Evolutionary conservation across 1,284 basidiomycete genomes (phyloP).

Genomic region (Ustilago hordei): DNA sequence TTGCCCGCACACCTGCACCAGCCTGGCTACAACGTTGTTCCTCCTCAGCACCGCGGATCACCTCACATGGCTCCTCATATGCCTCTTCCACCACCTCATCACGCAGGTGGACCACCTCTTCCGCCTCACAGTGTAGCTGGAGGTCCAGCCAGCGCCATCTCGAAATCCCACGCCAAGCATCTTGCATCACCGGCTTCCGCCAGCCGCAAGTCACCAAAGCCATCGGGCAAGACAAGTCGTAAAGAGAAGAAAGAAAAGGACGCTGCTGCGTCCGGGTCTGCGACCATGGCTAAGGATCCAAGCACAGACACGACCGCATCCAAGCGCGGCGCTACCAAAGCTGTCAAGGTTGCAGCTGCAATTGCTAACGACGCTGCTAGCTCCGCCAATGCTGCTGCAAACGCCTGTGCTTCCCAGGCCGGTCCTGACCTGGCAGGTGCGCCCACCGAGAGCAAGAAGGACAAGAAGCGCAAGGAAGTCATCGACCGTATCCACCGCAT

Average conservation of each 20-base stretch:
- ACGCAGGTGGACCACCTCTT: constrained; percentile 19
- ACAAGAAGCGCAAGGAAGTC: constrained; percentile 66
- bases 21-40: constrained; percentile 26
- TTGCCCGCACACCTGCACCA: constrained; percentile 48
- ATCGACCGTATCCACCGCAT: constrained; percentile 66
- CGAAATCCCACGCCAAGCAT: constrained; percentile 41
- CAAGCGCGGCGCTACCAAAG: constrained; percentile 39
- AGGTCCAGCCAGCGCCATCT: constrained; percentile 32
- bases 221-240: constrained; percentile 35
- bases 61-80: constrained; percentile 46
- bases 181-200: constrained; percentile 39
- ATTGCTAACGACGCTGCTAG: constrained; percentile 11
- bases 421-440: constrained; percentile 13
- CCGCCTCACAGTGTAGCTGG: constrained; percentile 32
- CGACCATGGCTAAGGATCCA: constrained; percentile 44
- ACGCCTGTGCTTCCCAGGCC: constrained; percentile 15
- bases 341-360: constrained; percentile 39
- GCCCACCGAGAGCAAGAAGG: constrained; percentile 49
- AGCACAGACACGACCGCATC: constrained; percentile 38
- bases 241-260: constrained; percentile 49
- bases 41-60: constrained; percentile 42
- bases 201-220: constrained; percentile 45
- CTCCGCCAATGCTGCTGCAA: constrained; percentile 16
- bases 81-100: constrained; percentile 40
- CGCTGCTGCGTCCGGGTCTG: constrained; percentile 20